Base-by-base conservation (phyloP, 192 early-diverging fungal species). In the Coemansia sp. region DNA sequence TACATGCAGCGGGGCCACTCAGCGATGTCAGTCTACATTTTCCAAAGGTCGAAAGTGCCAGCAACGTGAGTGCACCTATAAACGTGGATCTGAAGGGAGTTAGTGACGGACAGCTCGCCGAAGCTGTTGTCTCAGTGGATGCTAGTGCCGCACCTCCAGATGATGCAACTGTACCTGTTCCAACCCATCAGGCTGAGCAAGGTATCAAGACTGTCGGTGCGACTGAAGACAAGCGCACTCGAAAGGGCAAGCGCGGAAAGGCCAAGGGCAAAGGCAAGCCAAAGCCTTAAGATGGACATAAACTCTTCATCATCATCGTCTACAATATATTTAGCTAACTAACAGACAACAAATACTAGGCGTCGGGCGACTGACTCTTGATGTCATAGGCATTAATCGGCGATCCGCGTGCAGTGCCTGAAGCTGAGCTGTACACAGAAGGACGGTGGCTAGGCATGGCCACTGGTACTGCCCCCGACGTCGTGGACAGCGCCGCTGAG, bases 201-300 rank as follows among this genome's bases (percentile, higher is more conserved):
- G 9, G 24, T 24, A 36, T 9, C 36, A 60, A 40, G 35, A 9
- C 59, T 4, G 19, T 10, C 3, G 34, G 14, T 17, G 11, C 14
- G 4, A 2, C 7, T 35, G 24, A 69, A 33, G 29, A 46, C 11
- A 74, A 63, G 42, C 39, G 14, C 5, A 11, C 65, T 16, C 71
- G 68, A 39, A 80, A 80, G 59, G 59, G 56, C 40, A 80, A 75
- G 66, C 66, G 69, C 34, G 54, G 60, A 54, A 77, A 64, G 41
- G 39, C n/a, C 27, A 80, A 74, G 40, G 59, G 36, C 51, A 75
- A 67, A 27, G 68, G 34, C 33, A 64, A 70, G 13, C 46, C 34
- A 9, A 36, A 59, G 6, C 14, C 10, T 4, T 45, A 21, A 51
- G 6, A 16, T 27, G 24, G 24, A 27, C 16, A 53, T 14, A 13